These are phyloP conservation scores for Raffaelea ambrosiae DNA, from an alignment of 2,329 filamentous ascomycete genomes.

Conservation along the genomic window DNA sequence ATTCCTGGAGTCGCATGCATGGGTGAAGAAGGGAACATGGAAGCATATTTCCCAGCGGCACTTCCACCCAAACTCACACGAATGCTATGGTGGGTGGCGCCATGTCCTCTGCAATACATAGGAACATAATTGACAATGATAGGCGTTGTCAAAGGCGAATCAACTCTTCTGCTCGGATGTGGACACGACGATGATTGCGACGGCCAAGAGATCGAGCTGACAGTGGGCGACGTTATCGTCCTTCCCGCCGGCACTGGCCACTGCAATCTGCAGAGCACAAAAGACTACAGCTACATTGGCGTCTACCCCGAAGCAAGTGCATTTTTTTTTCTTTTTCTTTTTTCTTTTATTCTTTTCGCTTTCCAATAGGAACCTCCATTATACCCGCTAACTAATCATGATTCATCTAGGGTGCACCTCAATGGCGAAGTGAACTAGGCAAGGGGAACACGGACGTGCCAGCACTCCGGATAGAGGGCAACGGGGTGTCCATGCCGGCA, in stretches of 20 bases:
- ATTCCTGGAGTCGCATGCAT: conserved; percentile 4
- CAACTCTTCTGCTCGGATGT: conserved; percentile 1
- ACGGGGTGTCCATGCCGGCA: background rate
- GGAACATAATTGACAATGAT: no score
- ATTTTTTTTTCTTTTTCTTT: no score
- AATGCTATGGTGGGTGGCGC: conserved; percentile 1
- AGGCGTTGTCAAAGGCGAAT: conserved; percentile 3
- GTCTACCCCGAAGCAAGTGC: background rate
- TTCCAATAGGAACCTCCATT: background rate
- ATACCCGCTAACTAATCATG: background rate
- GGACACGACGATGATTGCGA: conserved; percentile 1
- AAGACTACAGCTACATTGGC: conserved; percentile 3
- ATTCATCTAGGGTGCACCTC: background rate
- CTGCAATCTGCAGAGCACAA: conserved; percentile 2
- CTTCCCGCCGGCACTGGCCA: conserved; percentile 2
- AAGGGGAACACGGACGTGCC: background rate
- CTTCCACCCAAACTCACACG: conserved; percentile 3
- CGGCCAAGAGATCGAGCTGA: conserved; percentile 2
- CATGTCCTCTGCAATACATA: no score
- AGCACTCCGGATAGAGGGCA: background rate
- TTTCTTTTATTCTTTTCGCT: background rate
- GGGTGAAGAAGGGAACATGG: conserved; percentile 4
- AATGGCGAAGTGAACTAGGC: background rate
- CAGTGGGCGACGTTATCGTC: conserved; percentile 3
- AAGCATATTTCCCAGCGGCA: conserved; percentile 2